phyloP scores from a whole-genome alignment of 441 rosid genomes.

The Breynia disticha region DNA sequence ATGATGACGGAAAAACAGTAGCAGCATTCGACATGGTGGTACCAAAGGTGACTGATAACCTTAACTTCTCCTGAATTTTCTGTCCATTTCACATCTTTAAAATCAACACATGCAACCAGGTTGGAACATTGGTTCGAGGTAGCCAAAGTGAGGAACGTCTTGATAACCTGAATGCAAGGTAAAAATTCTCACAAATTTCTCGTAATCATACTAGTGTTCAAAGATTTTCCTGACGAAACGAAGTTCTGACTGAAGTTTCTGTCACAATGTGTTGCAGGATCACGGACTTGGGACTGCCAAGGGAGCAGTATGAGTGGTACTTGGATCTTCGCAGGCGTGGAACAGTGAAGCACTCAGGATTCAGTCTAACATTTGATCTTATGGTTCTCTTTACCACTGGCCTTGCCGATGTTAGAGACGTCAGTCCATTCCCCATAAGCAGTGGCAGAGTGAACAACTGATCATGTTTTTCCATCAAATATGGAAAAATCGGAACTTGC shows the following conservation, averaged over 20 bases:
- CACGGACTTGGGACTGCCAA: constrained; percentile 32
- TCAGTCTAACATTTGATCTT: constrained; percentile 57
- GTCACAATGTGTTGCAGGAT: constrained; percentile 36
- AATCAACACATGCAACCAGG: constrained; percentile 22
- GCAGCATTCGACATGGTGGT: constrained; percentile 85
- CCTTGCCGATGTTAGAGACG: constrained; percentile 69
- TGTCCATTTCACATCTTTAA: too few relatives aligned
- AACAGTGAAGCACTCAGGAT: constrained; percentile 68
- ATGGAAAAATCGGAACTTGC: not conserved
- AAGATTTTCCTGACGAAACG: not conserved
- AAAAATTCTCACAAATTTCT: not conserved
- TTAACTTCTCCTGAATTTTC: too few relatives aligned
- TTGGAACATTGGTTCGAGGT: constrained; percentile 59
- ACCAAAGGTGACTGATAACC: constrained; percentile 41
- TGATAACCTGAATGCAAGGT: constrained; percentile 40
- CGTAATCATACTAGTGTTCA: not conserved
- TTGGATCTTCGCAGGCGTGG: constrained; percentile 76
- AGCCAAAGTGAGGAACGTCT: constrained; percentile 83
- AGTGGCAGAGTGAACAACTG: constrained; percentile 39
- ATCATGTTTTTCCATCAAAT: not conserved
- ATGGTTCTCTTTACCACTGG: constrained; percentile 68
- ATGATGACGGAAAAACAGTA: constrained; percentile 65
- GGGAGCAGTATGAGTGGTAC: constrained; percentile 73
- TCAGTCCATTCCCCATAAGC: constrained; percentile 63
- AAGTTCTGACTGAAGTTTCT: not conserved